A percentile compares a stretch with the other conserved stretches of the same genome.
Evolutionary conservation across 768 basidiomycete species (phyloP).

Genomic region (Rhizopogon vinicolor): DNA sequence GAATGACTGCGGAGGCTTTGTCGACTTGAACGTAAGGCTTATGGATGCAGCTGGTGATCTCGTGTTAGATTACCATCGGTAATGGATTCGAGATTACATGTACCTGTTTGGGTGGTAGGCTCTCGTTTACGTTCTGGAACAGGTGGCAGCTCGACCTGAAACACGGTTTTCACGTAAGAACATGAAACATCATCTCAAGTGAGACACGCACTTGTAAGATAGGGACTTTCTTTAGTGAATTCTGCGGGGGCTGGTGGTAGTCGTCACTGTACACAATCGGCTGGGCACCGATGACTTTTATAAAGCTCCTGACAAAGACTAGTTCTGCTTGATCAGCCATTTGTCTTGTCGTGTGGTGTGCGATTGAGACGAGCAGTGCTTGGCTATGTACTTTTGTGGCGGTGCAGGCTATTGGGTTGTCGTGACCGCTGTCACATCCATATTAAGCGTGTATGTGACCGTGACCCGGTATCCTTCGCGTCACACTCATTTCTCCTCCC

Average conservation of each 20-base stretch:
- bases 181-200: slow-evolving; percentile 2
- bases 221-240: slow-evolving; percentile 66
- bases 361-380: background rate
- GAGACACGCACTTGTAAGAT: slow-evolving; percentile 53
- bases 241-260: slow-evolving; percentile 67
- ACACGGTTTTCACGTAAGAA: slow-evolving; percentile 1
- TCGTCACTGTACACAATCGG: slow-evolving; percentile 68
- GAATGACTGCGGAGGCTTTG: slow-evolving; percentile 80
- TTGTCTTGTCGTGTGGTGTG: background rate
- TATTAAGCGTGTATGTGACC: background rate
- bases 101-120: slow-evolving; percentile 28
- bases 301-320: slow-evolving; percentile 63
- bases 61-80: slow-evolving; percentile 9
- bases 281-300: slow-evolving; percentile 60
- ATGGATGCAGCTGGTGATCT: slow-evolving; percentile 28
- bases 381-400: background rate
- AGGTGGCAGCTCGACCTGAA: slow-evolving; percentile 55
- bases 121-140: slow-evolving; percentile 49
- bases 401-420: background rate
- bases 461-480: slow-evolving; percentile 12
- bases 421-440: background rate
- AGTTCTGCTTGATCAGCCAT: slow-evolving; percentile 57
- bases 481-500: slow-evolving; percentile 14
- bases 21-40: slow-evolving; percentile 81
- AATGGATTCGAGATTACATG: slow-evolving; percentile 1